Conservation (phyloP, 2,329 filamentous ascomycete genomes). For the Pseudopyrenochaeta lycopersici region DNA sequence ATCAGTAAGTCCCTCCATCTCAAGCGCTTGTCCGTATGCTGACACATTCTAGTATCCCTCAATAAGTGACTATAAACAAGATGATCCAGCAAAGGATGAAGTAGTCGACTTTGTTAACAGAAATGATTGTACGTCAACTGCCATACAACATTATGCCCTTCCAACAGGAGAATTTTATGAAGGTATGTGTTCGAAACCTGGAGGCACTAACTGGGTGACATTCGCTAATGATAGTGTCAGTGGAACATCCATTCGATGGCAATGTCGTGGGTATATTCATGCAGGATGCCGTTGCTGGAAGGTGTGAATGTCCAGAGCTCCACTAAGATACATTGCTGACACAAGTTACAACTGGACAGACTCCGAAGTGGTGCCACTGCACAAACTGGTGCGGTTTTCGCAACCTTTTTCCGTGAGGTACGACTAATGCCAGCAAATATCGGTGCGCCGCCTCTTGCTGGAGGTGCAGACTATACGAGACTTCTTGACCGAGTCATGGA, state of each 20-base stretch:
- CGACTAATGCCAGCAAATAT: constrained; percentile 1
- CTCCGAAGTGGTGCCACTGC: constrained; percentile 9
- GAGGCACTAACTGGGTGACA: neutral
- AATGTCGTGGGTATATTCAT: constrained; percentile 8
- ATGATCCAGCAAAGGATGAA: too few relatives aligned
- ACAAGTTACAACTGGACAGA: too few relatives aligned
- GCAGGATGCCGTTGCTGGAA: constrained; percentile 4
- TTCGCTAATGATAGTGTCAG: constrained; percentile 2
- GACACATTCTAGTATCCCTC: neutral
- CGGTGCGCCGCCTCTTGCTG: too few relatives aligned
- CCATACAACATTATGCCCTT: too few relatives aligned
- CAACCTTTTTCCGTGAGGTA: too few relatives aligned
- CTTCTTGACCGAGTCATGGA: too few relatives aligned
- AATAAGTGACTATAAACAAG: neutral
- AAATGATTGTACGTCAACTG: too few relatives aligned
- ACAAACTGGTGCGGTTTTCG: too few relatives aligned
- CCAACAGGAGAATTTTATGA: neutral
- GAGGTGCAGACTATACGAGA: too few relatives aligned
- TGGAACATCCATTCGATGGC: constrained; percentile 11
- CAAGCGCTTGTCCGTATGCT: too few relatives aligned
- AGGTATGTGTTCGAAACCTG: neutral
- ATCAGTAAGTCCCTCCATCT: too few relatives aligned
- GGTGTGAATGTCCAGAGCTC: neutral
- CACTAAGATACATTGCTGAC: neutral
- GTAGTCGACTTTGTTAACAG: too few relatives aligned